Percentiles rank a stretch among this genome's conserved stretches.
These are phyloP conservation scores for Lentinula boryana DNA, from an alignment of 768 basidiomycete species.

Conservation along the genomic window DNA sequence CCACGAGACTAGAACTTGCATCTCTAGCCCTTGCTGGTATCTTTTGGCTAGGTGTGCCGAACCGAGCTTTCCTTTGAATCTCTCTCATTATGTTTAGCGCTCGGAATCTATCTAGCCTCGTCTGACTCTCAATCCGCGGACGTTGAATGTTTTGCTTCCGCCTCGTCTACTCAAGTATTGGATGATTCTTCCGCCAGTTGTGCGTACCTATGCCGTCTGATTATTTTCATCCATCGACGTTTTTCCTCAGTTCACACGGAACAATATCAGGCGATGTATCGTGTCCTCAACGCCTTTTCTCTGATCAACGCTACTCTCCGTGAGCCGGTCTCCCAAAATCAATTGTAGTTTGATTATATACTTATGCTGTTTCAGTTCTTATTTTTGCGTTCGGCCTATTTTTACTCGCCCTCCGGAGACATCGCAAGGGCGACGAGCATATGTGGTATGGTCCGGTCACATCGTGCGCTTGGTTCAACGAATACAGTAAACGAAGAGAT, in stretches of 20 bases:
- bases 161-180: conserved; percentile 39
- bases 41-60: conserved; percentile 69
- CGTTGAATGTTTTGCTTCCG: conserved; percentile 73
- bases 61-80: background rate
- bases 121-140: conserved; percentile 77
- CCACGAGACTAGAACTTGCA: conserved; percentile 67
- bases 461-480: conserved; percentile 65
- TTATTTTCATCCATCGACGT: conserved; percentile 8
- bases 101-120: conserved; percentile 65
- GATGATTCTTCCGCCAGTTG: conserved; percentile 59
- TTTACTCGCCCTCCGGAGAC: conserved; percentile 35
- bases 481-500: conserved; percentile 34
- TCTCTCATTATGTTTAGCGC: conserved; percentile 37
- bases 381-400: conserved; percentile 30
- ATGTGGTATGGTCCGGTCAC: conserved; percentile 74
- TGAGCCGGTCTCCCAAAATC: conserved; percentile 25
- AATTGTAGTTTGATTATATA: conserved; percentile 7
- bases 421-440: conserved; percentile 37
- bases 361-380: conserved; percentile 22
- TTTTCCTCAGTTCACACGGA: conserved; percentile 65
- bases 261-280: conserved; percentile 86
- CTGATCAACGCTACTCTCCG: conserved; percentile 71
- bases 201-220: conserved; percentile 30
- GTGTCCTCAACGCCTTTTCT: conserved; percentile 75
- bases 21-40: conserved; percentile 66